phyloP scores from a whole-genome alignment of 306 rosid species.

The Sindora glabra region DNA sequence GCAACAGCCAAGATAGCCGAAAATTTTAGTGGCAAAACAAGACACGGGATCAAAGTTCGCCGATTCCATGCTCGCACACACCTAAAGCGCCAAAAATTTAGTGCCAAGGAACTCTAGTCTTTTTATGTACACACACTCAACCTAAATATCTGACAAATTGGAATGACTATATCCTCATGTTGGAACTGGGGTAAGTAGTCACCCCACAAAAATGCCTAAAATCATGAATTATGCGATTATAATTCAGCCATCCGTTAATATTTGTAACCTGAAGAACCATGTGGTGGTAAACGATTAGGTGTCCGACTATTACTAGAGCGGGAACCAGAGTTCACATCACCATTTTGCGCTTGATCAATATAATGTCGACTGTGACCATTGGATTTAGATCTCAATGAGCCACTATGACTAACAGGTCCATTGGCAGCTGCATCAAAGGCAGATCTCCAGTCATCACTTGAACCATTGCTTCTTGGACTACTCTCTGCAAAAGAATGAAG shows the following conservation, averaged over 20 bases:
- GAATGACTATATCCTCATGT: constrained; percentile 31
- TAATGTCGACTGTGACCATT: constrained; percentile 72
- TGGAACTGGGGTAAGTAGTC: constrained; percentile 32
- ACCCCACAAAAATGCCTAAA: constrained; percentile 52
- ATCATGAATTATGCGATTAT: constrained; percentile 26
- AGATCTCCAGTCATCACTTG: constrained; percentile 88
- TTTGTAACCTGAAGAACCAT: constrained; percentile 70
- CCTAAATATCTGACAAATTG: constrained; percentile 36
- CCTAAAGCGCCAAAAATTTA: constrained; percentile 20
- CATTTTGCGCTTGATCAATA: constrained; percentile 77
- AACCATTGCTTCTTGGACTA: constrained; percentile 63
- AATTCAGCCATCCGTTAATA: constrained; percentile 34
- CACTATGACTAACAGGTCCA: constrained; percentile 42
- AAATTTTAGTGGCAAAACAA: constrained; percentile 31
- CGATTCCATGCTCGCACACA: constrained; percentile 17
- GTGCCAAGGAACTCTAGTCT: constrained; percentile 36
- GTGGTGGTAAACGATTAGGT: constrained; percentile 83
- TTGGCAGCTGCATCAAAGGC: constrained; percentile 94
- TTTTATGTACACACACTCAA: constrained; percentile 62
- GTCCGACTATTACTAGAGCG: constrained; percentile 83
- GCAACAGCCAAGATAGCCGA: no score
- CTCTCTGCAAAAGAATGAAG: constrained; percentile 45
- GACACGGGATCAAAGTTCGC: constrained; percentile 19
- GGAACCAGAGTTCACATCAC: constrained; percentile 55
- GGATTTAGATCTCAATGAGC: constrained; percentile 52